Base-by-base conservation (phyloP, 139 green algal genomes). In the Chlorella sp. region DNA sequence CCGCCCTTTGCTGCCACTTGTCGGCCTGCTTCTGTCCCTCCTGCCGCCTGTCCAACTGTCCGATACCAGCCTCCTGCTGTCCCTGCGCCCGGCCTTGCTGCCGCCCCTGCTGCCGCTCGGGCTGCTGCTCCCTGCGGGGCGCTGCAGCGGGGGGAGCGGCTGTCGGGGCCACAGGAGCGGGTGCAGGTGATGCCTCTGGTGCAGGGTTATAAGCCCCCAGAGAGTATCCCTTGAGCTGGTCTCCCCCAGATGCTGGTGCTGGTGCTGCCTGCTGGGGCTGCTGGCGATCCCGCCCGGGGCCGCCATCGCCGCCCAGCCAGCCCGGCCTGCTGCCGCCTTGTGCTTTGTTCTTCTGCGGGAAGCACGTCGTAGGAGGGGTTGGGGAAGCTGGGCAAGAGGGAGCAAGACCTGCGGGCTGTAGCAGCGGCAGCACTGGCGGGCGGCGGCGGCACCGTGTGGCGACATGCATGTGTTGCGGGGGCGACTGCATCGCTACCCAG, bases 191-290 rank as follows among this genome's bases (percentile, higher is more conserved):
- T 79, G 21, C 53, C 48, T 57, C 48, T 89, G 40, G 71, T 14
- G 88, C 77, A n/a, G 80, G 26, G 0, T 37, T 15, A 81, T 42
- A 42, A 1, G 26, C 36, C 3, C 60, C 88, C 2, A 91, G 81
- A 0, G 88, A 86, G 81, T 91, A 91, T n/a, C 88, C 88, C 30
- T 91, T 91, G 32, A 91, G 61, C 32, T 88, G 83, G 18, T 7
- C 36, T 32, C 64, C 37, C 37, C 64, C 37, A 26, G 7, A 37
- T 48, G 81, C 60, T 37, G 83, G 30, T 37, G n/a, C 61, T 79
- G 61, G n/a, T 15, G n/a, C 24, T 30, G 42, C 28, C 11, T 83
- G n/a, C n/a, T 9, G 24, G 7, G 75, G n/a, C 36, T 81, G 75
- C 36, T 81, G 75, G 37, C 37, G 79, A 3, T 16, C 75, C n/a